Conservation (phyloP, 352 stramenopile genomes). For the Phytophthora gonapodyides region DNA sequence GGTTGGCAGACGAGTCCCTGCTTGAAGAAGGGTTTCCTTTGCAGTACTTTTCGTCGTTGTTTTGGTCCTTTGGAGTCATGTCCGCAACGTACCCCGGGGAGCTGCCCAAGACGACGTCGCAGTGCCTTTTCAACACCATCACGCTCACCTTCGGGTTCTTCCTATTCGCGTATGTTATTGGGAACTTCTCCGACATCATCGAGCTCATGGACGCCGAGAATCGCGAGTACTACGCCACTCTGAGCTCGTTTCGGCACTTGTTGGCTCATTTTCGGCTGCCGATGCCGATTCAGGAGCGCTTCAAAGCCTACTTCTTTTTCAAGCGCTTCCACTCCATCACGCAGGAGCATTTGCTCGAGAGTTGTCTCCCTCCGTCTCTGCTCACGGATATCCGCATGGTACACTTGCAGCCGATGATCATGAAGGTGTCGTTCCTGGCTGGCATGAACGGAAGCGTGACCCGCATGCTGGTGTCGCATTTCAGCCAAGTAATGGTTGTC, state of each 20-base stretch:
- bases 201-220: constrained; percentile 75
- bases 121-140: constrained; percentile 60
- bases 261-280: constrained; percentile 62
- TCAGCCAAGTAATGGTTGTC: constrained; percentile 65
- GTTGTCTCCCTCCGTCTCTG: constrained; percentile 67
- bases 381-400: constrained; percentile 74
- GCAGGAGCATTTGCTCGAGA: constrained; percentile 64
- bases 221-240: constrained; percentile 59
- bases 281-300: constrained; percentile 41
- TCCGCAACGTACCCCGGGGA: constrained; percentile 58
- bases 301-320: constrained; percentile 78
- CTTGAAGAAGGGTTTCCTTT: constrained; percentile 33
- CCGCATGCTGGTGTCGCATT: constrained; percentile 71
- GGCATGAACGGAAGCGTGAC: constrained; percentile 63
- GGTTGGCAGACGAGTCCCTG: constrained; percentile 40
- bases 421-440: constrained; percentile 64
- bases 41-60: constrained; percentile 68
- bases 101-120: constrained; percentile 48
- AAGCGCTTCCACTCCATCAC: constrained; percentile 76
- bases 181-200: constrained; percentile 72
- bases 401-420: constrained; percentile 70
- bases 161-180: constrained; percentile 74
- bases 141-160: constrained; percentile 75
- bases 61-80: constrained; percentile 76
- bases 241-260: constrained; percentile 59